Percentiles rank a stretch among this genome's conserved stretches.
phyloP scores from a whole-genome alignment of 1,284 basidiomycete genomes.

The Phellinidium pouzarii region DNA sequence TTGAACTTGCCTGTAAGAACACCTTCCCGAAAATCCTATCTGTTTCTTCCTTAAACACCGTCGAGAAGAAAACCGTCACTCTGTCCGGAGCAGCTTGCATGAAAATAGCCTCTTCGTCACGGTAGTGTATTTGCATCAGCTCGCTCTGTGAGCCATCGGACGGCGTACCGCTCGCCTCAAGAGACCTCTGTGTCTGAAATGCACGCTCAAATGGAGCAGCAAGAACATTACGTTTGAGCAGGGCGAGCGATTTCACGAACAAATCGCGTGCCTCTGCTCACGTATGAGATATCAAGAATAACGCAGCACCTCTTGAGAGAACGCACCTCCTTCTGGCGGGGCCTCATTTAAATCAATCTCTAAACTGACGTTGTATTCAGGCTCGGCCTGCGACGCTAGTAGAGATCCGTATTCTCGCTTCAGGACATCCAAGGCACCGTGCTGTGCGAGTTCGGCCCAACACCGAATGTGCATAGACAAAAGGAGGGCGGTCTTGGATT shows the following conservation, averaged over 20 bases:
- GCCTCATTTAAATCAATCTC: constrained; percentile 83
- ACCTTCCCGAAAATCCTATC: constrained; percentile 96
- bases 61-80: constrained; percentile 97
- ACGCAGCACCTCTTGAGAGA: constrained; percentile 6
- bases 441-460: constrained; percentile 89
- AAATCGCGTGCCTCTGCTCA: constrained; percentile 67
- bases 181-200: constrained; percentile 80
- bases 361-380: constrained; percentile 87
- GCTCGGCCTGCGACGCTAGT: constrained; percentile 58
- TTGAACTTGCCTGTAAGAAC: constrained; percentile 78
- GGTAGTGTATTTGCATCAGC: constrained; percentile 90
- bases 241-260: constrained; percentile 77
- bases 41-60: constrained; percentile 95
- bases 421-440: constrained; percentile 81
- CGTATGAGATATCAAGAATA: constrained; percentile 1
- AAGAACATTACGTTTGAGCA: constrained; percentile 91
- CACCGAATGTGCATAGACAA: constrained; percentile 97
- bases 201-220: constrained; percentile 93
- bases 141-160: constrained; percentile 66
- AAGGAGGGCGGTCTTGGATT: constrained; percentile 73
- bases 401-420: constrained; percentile 79
- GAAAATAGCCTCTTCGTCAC: constrained; percentile 96
- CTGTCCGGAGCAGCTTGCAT: constrained; percentile 90
- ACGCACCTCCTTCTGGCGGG: constrained; percentile 74
- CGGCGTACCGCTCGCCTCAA: constrained; percentile 52